A percentile compares a stretch with the other conserved stretches of the same genome.
phyloP scores from a whole-genome alignment of 1,139 yeast species.

The Komagataea norvegica region DNA sequence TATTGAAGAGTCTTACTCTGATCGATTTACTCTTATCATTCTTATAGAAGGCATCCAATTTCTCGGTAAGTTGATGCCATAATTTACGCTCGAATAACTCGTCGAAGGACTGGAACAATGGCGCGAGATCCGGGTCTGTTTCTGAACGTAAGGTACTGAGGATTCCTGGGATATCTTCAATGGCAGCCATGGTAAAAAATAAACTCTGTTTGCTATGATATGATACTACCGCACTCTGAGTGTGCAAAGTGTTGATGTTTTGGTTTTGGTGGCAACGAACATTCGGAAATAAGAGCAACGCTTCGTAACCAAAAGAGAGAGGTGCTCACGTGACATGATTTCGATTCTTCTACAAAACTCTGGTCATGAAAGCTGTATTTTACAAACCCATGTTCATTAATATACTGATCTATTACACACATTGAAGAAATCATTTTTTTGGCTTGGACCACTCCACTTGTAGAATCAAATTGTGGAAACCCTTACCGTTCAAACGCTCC shows the following conservation, averaged over 20 bases:
- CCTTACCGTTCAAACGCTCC: slow-evolving; percentile 79
- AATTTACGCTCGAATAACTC: slow-evolving; percentile 82
- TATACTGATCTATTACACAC: too few relatives aligned
- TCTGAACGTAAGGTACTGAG: slow-evolving; percentile 55
- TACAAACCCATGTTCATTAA: too few relatives aligned
- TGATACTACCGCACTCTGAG: too few relatives aligned
- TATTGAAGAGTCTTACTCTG: slow-evolving; percentile 63
- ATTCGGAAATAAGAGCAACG: background rate
- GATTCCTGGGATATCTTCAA: slow-evolving; percentile 24
- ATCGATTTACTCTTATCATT: slow-evolving; percentile 47
- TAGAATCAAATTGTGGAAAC: slow-evolving; percentile 87
- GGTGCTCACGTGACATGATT: too few relatives aligned
- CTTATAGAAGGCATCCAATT: slow-evolving; percentile 56
- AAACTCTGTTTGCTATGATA: background rate
- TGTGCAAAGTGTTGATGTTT: slow-evolving; percentile 2
- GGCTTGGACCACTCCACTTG: slow-evolving; percentile 62
- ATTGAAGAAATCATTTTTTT: slow-evolving; percentile 7
- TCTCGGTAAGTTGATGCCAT: slow-evolving; percentile 74
- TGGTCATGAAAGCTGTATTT: too few relatives aligned
- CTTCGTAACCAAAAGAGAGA: background rate
- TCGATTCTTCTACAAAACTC: too few relatives aligned
- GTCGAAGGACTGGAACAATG: slow-evolving; percentile 70
- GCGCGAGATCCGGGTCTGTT: slow-evolving; percentile 60
- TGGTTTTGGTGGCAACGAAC: slow-evolving; percentile 12
- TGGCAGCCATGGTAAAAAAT: slow-evolving; percentile 6